Evolutionary conservation across 2,329 filamentous ascomycete genomes (phyloP), one percentile per base, ranked within the genome.

Genomic region (Neonectria magnoliae): DNA sequence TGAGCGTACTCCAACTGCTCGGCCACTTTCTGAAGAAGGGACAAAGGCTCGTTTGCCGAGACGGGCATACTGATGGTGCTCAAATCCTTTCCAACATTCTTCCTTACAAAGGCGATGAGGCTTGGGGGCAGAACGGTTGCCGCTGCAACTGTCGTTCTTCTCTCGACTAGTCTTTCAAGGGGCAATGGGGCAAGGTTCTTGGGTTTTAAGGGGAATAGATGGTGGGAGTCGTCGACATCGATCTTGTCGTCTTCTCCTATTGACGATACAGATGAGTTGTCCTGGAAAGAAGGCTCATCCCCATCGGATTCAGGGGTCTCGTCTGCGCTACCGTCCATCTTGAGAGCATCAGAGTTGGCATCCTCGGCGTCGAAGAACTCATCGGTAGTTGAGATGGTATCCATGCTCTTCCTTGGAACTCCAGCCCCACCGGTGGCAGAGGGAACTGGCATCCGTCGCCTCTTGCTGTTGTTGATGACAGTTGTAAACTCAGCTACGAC

Each of bases 51-150:
- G 78, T 99, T 99, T 25, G 95, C 91, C 5, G 95, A 97, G 1
- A 98, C 96, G 0, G 96, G 96, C 95, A 98, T 98, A 52, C 93
- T 94, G 69, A 99, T 97, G 3, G 94, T 97, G 65, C 93, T 97
- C 53, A 99, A 84, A 79, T 99, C 96, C 79, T 99, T 99, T 76
- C 96, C 96, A 10, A 98, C 96, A 72, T 99, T 99, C 80, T 98
- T 99, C 71, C 96, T 90, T 33, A 98, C 85, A 77, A 98, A 97
- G 0, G 93, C 93, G 70, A 99, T 97, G 57, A 99, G 83, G 77
- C 93, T 97, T 0, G 96, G 96, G 0, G 96, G 96, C 62, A 90
- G 83, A 14, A 94, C 89, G 29, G 90, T 93, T 7, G 94, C 89
- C 2, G 91, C 84, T 3, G 90, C 86, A 16, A 99, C 88, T 0